Evolutionary conservation across 306 rosid species (phyloP).

Genomic region (Fragaria vesca): DNA sequence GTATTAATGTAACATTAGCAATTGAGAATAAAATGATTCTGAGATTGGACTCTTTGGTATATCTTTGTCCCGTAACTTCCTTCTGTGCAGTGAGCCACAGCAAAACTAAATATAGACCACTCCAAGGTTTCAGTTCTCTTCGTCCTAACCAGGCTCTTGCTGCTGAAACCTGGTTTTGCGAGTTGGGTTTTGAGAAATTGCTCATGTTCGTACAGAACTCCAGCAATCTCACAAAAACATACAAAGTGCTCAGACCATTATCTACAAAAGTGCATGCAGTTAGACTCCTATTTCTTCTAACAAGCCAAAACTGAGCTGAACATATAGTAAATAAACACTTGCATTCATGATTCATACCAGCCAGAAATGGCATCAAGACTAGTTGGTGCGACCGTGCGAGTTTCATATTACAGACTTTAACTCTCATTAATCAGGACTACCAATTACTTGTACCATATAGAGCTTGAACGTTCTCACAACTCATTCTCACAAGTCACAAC

Average conservation of each 20-base stretch:
- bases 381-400: not conserved
- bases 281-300: not conserved
- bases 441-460: too few species aligned
- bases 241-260: not conserved
- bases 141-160: not conserved
- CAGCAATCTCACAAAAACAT: not conserved
- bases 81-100: too few species aligned
- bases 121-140: not conserved
- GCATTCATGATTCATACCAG: not conserved
- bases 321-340: not conserved
- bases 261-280: not conserved
- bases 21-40: constrained; percentile 23
- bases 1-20: constrained; percentile 14
- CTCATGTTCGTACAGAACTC: not conserved
- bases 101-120: not conserved
- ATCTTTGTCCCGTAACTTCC: not conserved
- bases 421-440: too few species aligned
- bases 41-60: not conserved
- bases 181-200: not conserved
- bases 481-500: too few species aligned
- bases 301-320: not conserved
- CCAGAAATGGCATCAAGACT: not conserved
- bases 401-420: not conserved
- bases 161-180: not conserved
- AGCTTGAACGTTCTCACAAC: not conserved